phyloP scores from a whole-genome alignment of 768 basidiomycete species.

The Suillus hirtellus region DNA sequence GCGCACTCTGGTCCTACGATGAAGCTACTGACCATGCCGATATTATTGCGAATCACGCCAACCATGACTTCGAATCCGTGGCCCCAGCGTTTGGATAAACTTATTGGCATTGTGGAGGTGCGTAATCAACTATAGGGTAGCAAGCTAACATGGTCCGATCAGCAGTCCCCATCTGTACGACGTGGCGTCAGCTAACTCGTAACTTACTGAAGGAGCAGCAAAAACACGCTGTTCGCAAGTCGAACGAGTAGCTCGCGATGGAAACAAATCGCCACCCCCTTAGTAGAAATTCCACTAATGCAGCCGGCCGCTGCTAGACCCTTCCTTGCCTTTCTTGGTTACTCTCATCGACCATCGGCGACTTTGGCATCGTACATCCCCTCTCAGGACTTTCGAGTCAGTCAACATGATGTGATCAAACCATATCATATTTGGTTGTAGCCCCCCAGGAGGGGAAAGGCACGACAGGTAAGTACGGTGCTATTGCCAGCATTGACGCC shows the following conservation, averaged over 20 bases:
- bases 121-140: background rate
- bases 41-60: background rate
- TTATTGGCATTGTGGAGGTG: background rate
- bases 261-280: background rate
- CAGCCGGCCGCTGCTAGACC: background rate
- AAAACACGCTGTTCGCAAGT: background rate
- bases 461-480: background rate
- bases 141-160: background rate
- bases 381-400: background rate
- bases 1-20: background rate
- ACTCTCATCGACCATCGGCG: no score
- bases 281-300: background rate
- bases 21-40: background rate
- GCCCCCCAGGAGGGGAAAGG: background rate
- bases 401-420: background rate
- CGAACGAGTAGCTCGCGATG: background rate
- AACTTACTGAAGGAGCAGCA: constrained; percentile 16
- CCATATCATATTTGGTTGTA: background rate
- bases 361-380: background rate
- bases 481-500: background rate
- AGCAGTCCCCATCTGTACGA: background rate
- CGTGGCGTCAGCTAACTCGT: constrained; percentile 11
- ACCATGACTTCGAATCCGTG: background rate
- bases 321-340: background rate
- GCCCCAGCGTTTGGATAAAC: background rate